Conservation (phyloP, 2,329 filamentous ascomycete genomes). For the Boeremia lycopersici region DNA sequence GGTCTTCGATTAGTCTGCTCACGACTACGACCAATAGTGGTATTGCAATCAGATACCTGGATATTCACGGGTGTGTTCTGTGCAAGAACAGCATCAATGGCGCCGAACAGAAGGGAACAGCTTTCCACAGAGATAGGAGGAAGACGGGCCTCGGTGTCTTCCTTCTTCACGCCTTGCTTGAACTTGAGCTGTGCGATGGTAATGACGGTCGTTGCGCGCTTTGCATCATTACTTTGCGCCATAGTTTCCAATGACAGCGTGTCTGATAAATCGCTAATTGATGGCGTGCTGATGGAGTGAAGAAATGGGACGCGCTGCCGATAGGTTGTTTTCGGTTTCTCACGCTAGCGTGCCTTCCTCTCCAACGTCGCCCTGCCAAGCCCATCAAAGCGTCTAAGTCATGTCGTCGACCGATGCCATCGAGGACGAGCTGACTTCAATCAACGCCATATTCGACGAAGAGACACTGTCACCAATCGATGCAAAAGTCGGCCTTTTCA, state of each 20-base stretch:
- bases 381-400: conserved; percentile 17
- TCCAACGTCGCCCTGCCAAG: conserved; percentile 21
- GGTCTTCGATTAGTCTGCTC: conserved; percentile 42
- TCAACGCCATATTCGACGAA: conserved; percentile 83
- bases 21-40: conserved; percentile 22
- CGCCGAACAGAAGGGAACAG: conserved; percentile 31
- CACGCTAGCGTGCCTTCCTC: conserved; percentile 17
- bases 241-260: conserved; percentile 16
- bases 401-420: conserved; percentile 54
- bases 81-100: conserved; percentile 35
- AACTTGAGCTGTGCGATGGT: conserved; percentile 39
- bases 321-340: conserved; percentile 15
- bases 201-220: conserved; percentile 30
- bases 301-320: conserved; percentile 2
- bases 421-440: conserved; percentile 75
- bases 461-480: conserved; percentile 59
- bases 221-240: conserved; percentile 29
- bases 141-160: conserved; percentile 24
- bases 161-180: conserved; percentile 34
- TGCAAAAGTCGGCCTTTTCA: conserved; percentile 40
- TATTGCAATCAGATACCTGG: conserved; percentile 40
- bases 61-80: conserved; percentile 38
- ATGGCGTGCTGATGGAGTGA: conserved; percentile 6
- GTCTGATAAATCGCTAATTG: conserved; percentile 9
- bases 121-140: conserved; percentile 28